These are phyloP conservation scores for Arabis hirsuta DNA, from an alignment of 345 rosid genomes.

Conservation along the genomic window DNA sequence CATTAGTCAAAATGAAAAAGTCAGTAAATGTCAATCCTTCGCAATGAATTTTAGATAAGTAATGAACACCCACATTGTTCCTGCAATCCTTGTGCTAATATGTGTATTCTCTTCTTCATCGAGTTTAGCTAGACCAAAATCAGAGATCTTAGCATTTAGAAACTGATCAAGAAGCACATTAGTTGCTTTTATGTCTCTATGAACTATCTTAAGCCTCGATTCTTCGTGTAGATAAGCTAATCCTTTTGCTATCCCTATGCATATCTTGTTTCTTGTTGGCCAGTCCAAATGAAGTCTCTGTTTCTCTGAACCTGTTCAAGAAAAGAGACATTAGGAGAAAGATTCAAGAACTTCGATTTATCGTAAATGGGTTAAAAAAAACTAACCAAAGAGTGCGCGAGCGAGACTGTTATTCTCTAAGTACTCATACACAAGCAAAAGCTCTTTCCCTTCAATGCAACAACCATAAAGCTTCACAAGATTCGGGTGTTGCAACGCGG, in stretches of 20 bases:
- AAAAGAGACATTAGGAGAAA: background rate
- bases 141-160: conserved; percentile 64
- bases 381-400: conserved; percentile 63
- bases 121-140: conserved; percentile 74
- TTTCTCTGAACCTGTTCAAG: conserved; percentile 48
- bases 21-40: background rate
- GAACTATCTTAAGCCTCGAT: conserved; percentile 68
- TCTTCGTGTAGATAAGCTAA: conserved; percentile 73
- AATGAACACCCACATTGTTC: conserved; percentile 56
- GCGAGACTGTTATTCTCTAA: conserved; percentile 75
- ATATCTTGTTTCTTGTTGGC: conserved; percentile 64
- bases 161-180: conserved; percentile 67
- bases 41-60: background rate
- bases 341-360: conserved; percentile 12
- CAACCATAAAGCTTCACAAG: conserved; percentile 74
- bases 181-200: conserved; percentile 73
- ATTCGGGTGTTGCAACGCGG: conserved; percentile 65
- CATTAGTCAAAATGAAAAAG: background rate
- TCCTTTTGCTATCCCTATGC: conserved; percentile 74
- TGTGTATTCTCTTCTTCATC: conserved; percentile 72
- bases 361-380: no score
- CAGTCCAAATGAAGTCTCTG: conserved; percentile 57
- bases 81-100: conserved; percentile 71
- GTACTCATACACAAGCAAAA: conserved; percentile 69
- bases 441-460: conserved; percentile 65